Conservation (phyloP, 257 asterid species). For the Cinchona pubescens region DNA sequence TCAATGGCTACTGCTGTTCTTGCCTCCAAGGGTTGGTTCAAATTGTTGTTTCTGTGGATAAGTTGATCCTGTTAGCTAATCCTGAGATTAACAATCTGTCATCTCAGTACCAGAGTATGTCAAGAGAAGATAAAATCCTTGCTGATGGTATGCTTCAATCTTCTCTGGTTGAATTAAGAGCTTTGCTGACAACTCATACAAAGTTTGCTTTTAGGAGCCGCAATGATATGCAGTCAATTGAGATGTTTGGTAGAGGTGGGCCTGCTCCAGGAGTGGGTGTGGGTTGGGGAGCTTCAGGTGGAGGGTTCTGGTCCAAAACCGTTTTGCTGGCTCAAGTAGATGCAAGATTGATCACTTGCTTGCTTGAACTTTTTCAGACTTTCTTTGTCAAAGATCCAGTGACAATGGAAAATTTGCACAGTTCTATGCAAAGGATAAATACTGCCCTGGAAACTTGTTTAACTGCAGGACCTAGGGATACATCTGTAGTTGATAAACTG, state of each 20-base stretch:
- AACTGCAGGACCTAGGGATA: slow-evolving; percentile 58
- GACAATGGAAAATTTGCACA: slow-evolving; percentile 29
- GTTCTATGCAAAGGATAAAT: slow-evolving; percentile 44
- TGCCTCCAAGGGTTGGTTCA: slow-evolving; percentile 82
- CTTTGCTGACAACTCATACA: slow-evolving; percentile 37
- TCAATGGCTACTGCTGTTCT: slow-evolving; percentile 68
- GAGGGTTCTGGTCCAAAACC: slow-evolving; percentile 86
- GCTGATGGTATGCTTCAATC: slow-evolving; percentile 62
- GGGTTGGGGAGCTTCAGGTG: slow-evolving; percentile 95
- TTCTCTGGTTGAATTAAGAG: slow-evolving; percentile 41
- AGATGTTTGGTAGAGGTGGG: slow-evolving; percentile 84
- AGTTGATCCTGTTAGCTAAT: slow-evolving; percentile 57
- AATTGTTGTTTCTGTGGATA: slow-evolving; percentile 55
- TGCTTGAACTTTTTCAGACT: slow-evolving; percentile 46
- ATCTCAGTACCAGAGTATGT: slow-evolving; percentile 22
- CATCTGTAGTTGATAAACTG: slow-evolving; percentile 46
- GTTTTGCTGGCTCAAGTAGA: slow-evolving; percentile 64
- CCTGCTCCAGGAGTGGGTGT: slow-evolving; percentile 98
- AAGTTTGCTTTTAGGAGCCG: slow-evolving; percentile 42
- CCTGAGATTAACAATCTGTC: slow-evolving; percentile 39
- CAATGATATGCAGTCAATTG: slow-evolving; percentile 40
- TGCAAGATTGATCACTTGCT: slow-evolving; percentile 51
- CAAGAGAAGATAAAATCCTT: slow-evolving; percentile 60
- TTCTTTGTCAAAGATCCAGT: slow-evolving; percentile 23
- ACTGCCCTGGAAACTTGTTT: slow-evolving; percentile 54